Evolutionary conservation across 2,329 filamentous ascomycete genomes (phyloP), one percentile per base, ranked within the genome.

Genomic region (Chaetoscypha palmicola): DNA sequence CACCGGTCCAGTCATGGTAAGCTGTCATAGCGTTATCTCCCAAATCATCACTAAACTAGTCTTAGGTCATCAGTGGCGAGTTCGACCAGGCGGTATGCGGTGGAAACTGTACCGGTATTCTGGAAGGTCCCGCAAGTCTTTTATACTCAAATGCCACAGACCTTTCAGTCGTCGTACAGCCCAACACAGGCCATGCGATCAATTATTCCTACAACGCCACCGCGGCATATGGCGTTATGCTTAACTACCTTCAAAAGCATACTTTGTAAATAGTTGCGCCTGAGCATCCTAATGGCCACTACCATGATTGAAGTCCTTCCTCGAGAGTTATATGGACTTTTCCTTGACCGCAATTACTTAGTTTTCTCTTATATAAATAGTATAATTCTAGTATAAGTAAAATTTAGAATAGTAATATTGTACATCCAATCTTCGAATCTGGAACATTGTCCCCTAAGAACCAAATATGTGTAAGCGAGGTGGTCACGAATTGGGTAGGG

Each of bases 151-250:
- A 47, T 26, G 37, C 44, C 19, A 47, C 26, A 8, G 45, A 47
- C 33, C 37, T 48, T 14, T 26, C 42, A 16, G 40, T 40, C 10
- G 41, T 46, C n/a, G 26, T 61, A 4, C 51, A 57, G 38, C 55
- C 53, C 8, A 50, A 50, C 2, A 48, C 51, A 28, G 57, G 55
- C 16, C 57, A 61, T 48, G 55, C 53, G 24, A 50, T 62, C 41
- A 52, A 50, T 14, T 43, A 50, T 7, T 41, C 38, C 12, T 42
- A 39, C 12, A 52, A 50, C 12, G 49, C 47, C 2, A 49, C 42
- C 11, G 47, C 42, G 20, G 47, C 47, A 10, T 52, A 49, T 30
- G 19, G 21, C 5, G 34, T 42, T 12, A 46, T 52, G 32, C 28
- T 40, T 14, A 36, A 48, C 14, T 50, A 47, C 17, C 31, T 50